Percentiles rank a stretch among this genome's conserved stretches.
Evolutionary conservation across 129 eudicot species (phyloP).

Genomic region (Helichrysum umbraculigerum): DNA sequence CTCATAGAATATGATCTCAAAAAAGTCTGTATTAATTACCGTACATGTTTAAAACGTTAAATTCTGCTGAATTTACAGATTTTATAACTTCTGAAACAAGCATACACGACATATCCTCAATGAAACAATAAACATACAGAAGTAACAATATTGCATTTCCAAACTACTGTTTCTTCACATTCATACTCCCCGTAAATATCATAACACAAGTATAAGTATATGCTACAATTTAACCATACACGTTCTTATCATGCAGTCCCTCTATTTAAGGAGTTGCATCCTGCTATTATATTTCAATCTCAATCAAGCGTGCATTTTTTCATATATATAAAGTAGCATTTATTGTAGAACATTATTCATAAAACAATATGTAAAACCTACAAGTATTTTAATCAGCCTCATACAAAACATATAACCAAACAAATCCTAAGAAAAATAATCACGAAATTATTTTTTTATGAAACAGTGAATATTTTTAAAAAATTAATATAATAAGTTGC

Average conservation of each 20-base stretch:
- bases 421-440: not conserved
- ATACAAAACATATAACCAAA: not conserved
- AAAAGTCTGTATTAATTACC: not conserved
- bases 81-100: not conserved
- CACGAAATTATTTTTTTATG: not conserved
- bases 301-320: not conserved
- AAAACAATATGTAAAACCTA: not conserved
- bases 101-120: not conserved
- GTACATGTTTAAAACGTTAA: not conserved
- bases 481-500: not conserved
- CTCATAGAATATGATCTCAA: not conserved
- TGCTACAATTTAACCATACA: not conserved
- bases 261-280: not conserved
- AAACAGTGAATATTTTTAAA: too few species aligned
- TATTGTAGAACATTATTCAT: not conserved
- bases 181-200: not conserved
- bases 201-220: not conserved
- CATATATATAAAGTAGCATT: not conserved
- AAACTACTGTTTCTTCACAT: not conserved
- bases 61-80: not conserved
- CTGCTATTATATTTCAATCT: not conserved
- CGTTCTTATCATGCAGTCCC: not conserved
- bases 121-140: not conserved
- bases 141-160: not conserved
- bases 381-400: not conserved